A percentile compares a stretch with the other conserved stretches of the same genome.
phyloP scores from a whole-genome alignment of 202 grass and related monocot genomes.

The Elaeis oleifera region DNA sequence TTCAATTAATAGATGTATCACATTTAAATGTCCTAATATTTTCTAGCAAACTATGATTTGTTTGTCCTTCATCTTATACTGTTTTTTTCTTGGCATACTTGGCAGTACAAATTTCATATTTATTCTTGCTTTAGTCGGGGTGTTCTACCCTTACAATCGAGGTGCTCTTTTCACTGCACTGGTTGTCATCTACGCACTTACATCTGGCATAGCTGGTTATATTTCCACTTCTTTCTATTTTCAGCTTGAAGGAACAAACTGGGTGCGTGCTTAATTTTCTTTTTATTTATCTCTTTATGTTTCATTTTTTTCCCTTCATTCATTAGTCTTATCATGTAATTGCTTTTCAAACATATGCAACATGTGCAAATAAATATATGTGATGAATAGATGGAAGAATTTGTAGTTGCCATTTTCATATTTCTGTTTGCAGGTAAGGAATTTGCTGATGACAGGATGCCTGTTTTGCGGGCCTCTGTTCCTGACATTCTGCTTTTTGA shows the following conservation, averaged over 20 bases:
- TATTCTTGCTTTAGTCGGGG: slow-evolving; percentile 10
- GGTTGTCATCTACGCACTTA: slow-evolving; percentile 15
- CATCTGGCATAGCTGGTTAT: slow-evolving; percentile 19
- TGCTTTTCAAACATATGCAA: no score
- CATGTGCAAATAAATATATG: no score
- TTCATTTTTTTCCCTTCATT: no score
- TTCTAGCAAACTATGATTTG: no score
- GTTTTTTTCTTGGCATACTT: background rate
- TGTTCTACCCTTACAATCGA: slow-evolving; percentile 15
- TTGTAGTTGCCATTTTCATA: background rate
- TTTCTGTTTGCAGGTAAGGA: slow-evolving; percentile 14
- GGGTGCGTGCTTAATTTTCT: background rate
- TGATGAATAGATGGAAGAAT: background rate
- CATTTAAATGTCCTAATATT: no score
- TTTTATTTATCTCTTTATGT: background rate
- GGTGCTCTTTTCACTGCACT: slow-evolving; percentile 17
- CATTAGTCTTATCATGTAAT: no score
- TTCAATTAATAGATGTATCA: no score
- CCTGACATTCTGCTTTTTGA: slow-evolving; percentile 12
- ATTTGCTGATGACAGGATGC: slow-evolving; percentile 17
- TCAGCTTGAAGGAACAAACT: slow-evolving; percentile 16
- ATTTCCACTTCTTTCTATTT: slow-evolving; percentile 8
- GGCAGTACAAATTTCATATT: slow-evolving; percentile 17
- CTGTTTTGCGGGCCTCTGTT: slow-evolving; percentile 12
- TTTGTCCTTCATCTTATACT: background rate